Evolutionary conservation across 495 filamentous ascomycete species (phyloP), one percentile per base, ranked within the genome.

Genomic region (Penicillium taxi): DNA sequence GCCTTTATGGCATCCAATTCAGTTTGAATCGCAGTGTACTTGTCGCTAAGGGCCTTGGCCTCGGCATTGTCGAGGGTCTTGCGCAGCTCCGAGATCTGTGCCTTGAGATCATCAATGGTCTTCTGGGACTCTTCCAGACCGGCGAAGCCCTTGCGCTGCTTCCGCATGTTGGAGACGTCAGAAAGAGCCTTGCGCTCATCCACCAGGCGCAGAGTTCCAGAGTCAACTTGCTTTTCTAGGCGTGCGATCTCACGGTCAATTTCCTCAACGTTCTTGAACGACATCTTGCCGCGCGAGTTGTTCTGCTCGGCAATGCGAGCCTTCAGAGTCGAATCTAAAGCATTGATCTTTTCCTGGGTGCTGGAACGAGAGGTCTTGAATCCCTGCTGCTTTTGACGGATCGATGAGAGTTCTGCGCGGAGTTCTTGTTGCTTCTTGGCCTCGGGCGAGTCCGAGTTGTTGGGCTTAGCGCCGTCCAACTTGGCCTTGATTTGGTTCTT

Each of bases 181-280:
- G 73, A 60, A 1, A 96, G 69, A 4, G 87, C 84, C 73, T 94
- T 96, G 73, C 85, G 90, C 76, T 96, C 93, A 42, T 96, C 91
- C 3, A 96, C 93, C 37, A 99, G 60, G 52, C 86, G 91, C 80
- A 96, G 83, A 45, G 72, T 82, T 29, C 89, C 86, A 32, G 77
- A 73, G 58, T 91, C 83, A 39, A 96, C 87, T 39, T 85, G 73
- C 61, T 78, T 79, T 37, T 95, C 86, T 30, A 95, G 77, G 11
- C 68, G 69, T 20, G 76, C 68, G 46, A 99, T 89, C 57, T 86
- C 77, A 14, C 67, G 69, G 58, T 96, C 87, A 32, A 96, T 64
- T 26, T 96, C 91, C 23, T 90, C 89, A 34, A 82, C 75, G 42
- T 65, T 84, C 75, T 87, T 94, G 75, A 81, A 96, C 15, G 73